These are phyloP conservation scores for Aspergillus pseudoviridinutans DNA, from an alignment of 2,329 filamentous ascomycete species.

Conservation along the genomic window DNA sequence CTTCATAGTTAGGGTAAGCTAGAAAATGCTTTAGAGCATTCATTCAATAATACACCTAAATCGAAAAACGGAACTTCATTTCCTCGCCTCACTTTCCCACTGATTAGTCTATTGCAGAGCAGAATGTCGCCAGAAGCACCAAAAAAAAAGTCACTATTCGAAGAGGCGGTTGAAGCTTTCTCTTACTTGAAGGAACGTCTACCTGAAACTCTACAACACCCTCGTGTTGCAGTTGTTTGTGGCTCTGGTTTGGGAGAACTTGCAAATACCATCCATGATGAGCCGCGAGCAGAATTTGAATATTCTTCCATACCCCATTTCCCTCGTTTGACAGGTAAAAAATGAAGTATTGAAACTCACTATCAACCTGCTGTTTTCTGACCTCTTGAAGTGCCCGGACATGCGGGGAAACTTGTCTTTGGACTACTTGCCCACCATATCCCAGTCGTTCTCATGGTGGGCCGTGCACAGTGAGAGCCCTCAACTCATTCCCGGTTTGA, in stretches of 20 bases:
- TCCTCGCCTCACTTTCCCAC: background rate
- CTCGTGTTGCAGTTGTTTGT: slow-evolving; percentile 61
- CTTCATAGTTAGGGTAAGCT: background rate
- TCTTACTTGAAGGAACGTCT: slow-evolving; percentile 48
- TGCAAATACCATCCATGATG: slow-evolving; percentile 51
- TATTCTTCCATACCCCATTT: slow-evolving; percentile 61
- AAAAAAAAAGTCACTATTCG: slow-evolving; percentile 16
- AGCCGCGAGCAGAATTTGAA: slow-evolving; percentile 50
- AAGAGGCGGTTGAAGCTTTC: slow-evolving; percentile 47
- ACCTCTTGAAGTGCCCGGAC: slow-evolving; percentile 47
- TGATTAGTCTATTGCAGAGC: background rate
- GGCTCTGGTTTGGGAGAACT: slow-evolving; percentile 62
- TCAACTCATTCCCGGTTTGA: background rate
- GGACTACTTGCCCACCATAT: slow-evolving; percentile 54
- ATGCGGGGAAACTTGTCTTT: slow-evolving; percentile 64
- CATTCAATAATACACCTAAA: background rate
- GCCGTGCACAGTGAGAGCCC: slow-evolving; percentile 57
- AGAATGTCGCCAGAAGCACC: slow-evolving; percentile 10
- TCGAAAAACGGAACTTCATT: background rate
- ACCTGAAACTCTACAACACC: slow-evolving; percentile 48
- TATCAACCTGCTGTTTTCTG: slow-evolving; percentile 1
- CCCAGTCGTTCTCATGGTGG: slow-evolving; percentile 61
- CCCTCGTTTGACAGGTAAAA: slow-evolving; percentile 55
- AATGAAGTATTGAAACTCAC: background rate
- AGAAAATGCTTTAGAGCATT: background rate